Conservation (phyloP, 192 early-diverging fungal genomes). For the Mortierella claussenii region DNA sequence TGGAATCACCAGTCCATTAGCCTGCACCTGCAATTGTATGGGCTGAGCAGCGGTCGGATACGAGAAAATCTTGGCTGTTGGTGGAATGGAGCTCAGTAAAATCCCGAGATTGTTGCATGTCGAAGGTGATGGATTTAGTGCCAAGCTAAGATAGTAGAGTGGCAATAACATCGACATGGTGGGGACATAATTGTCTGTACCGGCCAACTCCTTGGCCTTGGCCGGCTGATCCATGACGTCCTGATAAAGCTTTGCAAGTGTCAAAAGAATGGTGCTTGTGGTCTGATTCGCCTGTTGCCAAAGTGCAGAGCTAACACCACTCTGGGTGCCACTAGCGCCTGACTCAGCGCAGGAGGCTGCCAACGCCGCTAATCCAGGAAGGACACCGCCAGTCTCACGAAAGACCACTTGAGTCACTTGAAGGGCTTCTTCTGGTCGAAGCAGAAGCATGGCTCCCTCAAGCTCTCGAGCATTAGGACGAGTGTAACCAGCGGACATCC, state of each 20-base stretch:
- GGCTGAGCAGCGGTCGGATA: conserved; percentile 44
- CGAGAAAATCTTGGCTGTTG: conserved; percentile 58
- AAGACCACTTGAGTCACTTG: conserved; percentile 68
- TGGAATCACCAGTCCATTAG: conserved; percentile 43
- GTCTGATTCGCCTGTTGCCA: conserved; percentile 69
- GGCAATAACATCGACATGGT: conserved; percentile 74
- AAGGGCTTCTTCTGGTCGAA: conserved; percentile 71
- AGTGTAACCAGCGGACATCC: conserved; percentile 42
- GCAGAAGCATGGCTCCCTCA: conserved; percentile 57
- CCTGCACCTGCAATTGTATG: conserved; percentile 40
- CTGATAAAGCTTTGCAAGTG: conserved; percentile 90
- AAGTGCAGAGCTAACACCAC: conserved; percentile 48
- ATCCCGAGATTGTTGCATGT: conserved; percentile 95
- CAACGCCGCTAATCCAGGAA: conserved; percentile 69
- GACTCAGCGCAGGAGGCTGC: conserved; percentile 27
- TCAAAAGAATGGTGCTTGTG: conserved; percentile 78
- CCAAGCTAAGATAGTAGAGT: conserved; percentile 86
- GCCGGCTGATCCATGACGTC: conserved; percentile 69
- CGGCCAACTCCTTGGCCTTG: conserved; percentile 49
- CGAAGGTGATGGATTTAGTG: conserved; percentile 84
- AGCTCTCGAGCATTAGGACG: conserved; percentile 29
- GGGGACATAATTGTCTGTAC: conserved; percentile 59
- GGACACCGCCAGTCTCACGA: conserved; percentile 67
- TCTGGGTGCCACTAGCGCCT: conserved; percentile 9
- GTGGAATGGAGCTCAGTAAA: conserved; percentile 75